Base-by-base conservation (phyloP, 176 grass and related monocot species). In the Aechmea fasciata region DNA sequence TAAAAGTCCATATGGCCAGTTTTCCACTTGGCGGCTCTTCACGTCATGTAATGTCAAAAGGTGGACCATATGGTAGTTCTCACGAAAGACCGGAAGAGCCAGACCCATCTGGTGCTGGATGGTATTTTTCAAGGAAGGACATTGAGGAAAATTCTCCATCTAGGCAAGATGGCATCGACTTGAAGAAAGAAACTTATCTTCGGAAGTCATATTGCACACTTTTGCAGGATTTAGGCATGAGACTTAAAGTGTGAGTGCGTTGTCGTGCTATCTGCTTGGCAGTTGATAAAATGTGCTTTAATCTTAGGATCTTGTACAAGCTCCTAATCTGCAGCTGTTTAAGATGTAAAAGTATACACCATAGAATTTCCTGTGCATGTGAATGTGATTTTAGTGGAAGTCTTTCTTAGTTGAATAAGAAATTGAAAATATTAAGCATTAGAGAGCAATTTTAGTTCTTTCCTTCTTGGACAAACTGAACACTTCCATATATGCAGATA, bases 191-290 rank as follows among this genome's bases (percentile, higher is more conserved):
- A 65, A 81, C 83, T 68, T 86, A 84, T 74, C 83, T 91, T 72
- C 85, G 92, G 74, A 96, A 96, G 67, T 86, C 92, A 68, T 96
- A 96, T 68, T 96, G 92, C 80, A 83, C 88, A 52, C 91, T 88
- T 79, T 73, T 96, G 73, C 92, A 96, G 67, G 92, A 96, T 68
- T 83, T 96, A 13, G 92, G 92, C 64, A 91, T 96, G 83, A 90
- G 85, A 75, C 88, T 96, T 83, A 82, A 96, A 91, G 92, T 96
- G 92, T 96, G 88, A 91, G 92, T 75, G 87, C 47, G 3, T 29
- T 0, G 41, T 47, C 48, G 33, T 50, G 41, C 48, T 69, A 15
- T 50, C 29, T 11, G 15, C 13, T 78, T 49, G 54, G 22, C 33
- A 50, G 15, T 24, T 59, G 48, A 64, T 14, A 15, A 67, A 47